Evolutionary conservation across 2,329 filamentous ascomycete species (phyloP), one percentile per base, ranked within the genome.

Genomic region (Geoglossum cookeanum): DNA sequence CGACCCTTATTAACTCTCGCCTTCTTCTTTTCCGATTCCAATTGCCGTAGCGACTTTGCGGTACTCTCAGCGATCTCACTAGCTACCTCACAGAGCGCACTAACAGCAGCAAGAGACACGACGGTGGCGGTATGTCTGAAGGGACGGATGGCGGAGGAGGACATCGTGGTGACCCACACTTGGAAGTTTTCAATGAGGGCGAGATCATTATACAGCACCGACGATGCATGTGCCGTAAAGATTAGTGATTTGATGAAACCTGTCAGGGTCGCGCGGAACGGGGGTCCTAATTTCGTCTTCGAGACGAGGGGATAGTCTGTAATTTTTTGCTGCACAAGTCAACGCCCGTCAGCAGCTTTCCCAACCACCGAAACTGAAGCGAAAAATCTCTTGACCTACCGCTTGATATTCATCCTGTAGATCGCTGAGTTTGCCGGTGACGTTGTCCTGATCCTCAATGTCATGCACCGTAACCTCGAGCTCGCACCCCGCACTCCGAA

Each of bases 101-200:
- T 87, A 58, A 87, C 84, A 61, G 95, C 84, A 15, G 87, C 78
- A 37, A 97, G 73, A 1, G 87, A 84, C 29, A 91, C 83, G 0
- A 92, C 83, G 1, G 91, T 95, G 0, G 90, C 86, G 0, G 92
- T 98, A 69, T 98, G 92, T 61, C 92, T 80, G 70, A 98, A 96
- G 1, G 92, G 89, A 57, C 92, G 82, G 60, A 91, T 83, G 3
- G 81, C 78, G 0, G 89, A 90, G 3, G 88, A 92, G 2, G 91
- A 92, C 84, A 98, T 87, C 59, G 87, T 85, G 44, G 83, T 84
- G 59, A 96, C 76, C 92, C 92, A 98, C 58, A 87, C 78, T 63
- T 89, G 82, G 53, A 97, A 78, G 65, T 94, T 95, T 67, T 96
- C 89, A 65, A 94, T 81, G 55, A 98, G 74, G 33, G 83, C 78